Conservation (phyloP, 2,329 filamentous ascomycete genomes). For the Hymenoscyphus albidus region DNA sequence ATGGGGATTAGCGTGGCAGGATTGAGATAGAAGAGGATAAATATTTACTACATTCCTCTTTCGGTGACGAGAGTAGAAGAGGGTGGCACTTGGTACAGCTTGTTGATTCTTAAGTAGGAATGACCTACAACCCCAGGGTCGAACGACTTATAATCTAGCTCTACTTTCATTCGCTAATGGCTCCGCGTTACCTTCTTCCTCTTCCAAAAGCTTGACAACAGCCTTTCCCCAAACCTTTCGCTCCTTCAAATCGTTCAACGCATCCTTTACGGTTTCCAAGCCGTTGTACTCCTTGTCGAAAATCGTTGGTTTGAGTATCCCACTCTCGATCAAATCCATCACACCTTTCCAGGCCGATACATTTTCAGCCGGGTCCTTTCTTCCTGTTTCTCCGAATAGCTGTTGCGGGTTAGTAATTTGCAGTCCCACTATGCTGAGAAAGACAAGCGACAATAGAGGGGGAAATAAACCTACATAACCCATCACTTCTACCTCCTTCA, state of each 20-base stretch:
- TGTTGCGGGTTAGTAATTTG: constrained; percentile 22
- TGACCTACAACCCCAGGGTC: not conserved
- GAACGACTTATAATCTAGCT: not conserved
- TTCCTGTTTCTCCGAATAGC: constrained; percentile 54
- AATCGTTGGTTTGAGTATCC: constrained; percentile 48
- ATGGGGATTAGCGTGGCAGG: not conserved
- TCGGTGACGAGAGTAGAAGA: not conserved
- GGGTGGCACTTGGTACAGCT: not conserved
- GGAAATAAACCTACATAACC: constrained; percentile 45
- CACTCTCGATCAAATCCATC: constrained; percentile 43
- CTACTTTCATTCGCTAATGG: not conserved
- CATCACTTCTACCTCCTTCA: constrained; percentile 50
- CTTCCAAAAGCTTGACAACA: constrained; percentile 42
- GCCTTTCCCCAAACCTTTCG: constrained; percentile 55
- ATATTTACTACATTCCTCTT: not conserved
- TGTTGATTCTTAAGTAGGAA: not conserved
- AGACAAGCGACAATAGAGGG: not conserved
- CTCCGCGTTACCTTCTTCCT: not conserved
- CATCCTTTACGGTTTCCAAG: constrained; percentile 45
- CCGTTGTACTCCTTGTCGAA: constrained; percentile 47
- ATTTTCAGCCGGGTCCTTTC: constrained; percentile 46
- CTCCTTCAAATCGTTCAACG: constrained; percentile 47
- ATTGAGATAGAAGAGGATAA: not conserved
- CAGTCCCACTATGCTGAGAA: too few species aligned
- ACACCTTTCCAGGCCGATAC: constrained; percentile 49